Base-by-base conservation (phyloP, 2,329 filamentous ascomycete genomes). In the Lecanoromycetidae sp. region DNA sequence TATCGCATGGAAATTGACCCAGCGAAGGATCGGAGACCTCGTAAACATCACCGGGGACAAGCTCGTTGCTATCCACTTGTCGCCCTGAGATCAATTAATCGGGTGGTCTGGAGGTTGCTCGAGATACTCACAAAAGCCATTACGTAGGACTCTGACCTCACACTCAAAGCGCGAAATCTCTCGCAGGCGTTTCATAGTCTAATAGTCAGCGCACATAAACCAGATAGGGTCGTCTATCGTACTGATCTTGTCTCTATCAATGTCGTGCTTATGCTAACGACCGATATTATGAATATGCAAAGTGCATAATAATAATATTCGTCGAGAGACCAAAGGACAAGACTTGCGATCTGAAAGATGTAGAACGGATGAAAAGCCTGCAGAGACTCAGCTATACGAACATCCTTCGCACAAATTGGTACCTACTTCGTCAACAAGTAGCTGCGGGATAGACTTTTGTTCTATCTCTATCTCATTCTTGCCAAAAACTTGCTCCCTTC, bases 251-350 rank as follows among this genome's bases (percentile, higher is more conserved):
- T 98, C 66, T 98, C 93, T 48, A 95, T 66, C 12, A 98, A 74
- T 0, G 91, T 95, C 1, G 87, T 83, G 4, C 79, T 76, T 57
- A 98, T 95, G 63, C 90, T 96, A 56, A 87, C 84, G 36, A 91
- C 75, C 0, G 93, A 98, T 64, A 98, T 96, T 51, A 90, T 61
- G 57, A 98, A 94, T 57, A 98, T 98, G 61, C 88, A 94, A 13
- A 80, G 75, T 4, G 91, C 91, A 64, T 98, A 98, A 67, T 96
- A 98, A 62, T 95, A 98, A 63, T 98, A 98, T 57, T 93, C 75
- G 60, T 98, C 91, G 56, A 95, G 61, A 8, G 90, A 95, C 91
- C 91, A 98, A 3, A 98, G 76, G 33, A 94, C 66, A 55, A 98
- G 71, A 69, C 91, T 96, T 39, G 88, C 90, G 57, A 96, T 82